Evolutionary conservation across 2,329 filamentous ascomycete species (phyloP), one percentile per base, ranked within the genome.

Genomic region (Aureobasidium namibiae): DNA sequence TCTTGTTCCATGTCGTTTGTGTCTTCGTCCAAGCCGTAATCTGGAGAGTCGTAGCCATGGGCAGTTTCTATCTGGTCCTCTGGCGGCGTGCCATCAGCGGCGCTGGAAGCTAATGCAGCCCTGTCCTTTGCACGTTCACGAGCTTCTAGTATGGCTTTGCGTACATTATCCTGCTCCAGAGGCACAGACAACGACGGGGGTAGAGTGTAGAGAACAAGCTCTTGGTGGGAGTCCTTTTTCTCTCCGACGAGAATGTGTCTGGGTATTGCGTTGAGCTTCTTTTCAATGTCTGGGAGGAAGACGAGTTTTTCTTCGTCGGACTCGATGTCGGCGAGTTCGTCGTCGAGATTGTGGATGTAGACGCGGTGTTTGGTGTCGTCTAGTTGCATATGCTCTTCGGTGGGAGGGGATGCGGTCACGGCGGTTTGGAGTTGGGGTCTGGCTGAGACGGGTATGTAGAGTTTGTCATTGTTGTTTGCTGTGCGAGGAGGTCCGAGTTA

Each of bases 311-410:
- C 78, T 59, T 84, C 79, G 42, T 82, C 77, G 49, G 79, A 76
- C 61, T 88, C 83, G 29, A 80, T 76, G 64, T 87, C 84, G 14
- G 87, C 86, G 48, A 97, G 82, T 74, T 97, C 92, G 66, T 88
- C 88, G 69, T 95, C 91, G 10, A 99, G 79, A 73, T 95, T 86
- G 77, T 92, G 87, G 66, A 99, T 91, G 78, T 94, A 96, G 61
- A 96, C 84, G 69, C 88, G 89, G 75, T 95, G 81, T 67, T 89
- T 88, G 33, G 89, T 87, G 73, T 96, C 87, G 74, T 97, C 92
- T 62, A 97, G 71, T 60, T 88, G 82, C 92, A 97, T 96, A 60
- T 73, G 69, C 65, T 90, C 87, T 63, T 82, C 76, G 21, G 69
- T 68, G 49, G 57, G 21, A 61, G 34, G 31, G 49, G 45, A 18